These are phyloP conservation scores for Talaromyces sp. DNA, from an alignment of 2,329 filamentous ascomycete species.

Conservation along the genomic window DNA sequence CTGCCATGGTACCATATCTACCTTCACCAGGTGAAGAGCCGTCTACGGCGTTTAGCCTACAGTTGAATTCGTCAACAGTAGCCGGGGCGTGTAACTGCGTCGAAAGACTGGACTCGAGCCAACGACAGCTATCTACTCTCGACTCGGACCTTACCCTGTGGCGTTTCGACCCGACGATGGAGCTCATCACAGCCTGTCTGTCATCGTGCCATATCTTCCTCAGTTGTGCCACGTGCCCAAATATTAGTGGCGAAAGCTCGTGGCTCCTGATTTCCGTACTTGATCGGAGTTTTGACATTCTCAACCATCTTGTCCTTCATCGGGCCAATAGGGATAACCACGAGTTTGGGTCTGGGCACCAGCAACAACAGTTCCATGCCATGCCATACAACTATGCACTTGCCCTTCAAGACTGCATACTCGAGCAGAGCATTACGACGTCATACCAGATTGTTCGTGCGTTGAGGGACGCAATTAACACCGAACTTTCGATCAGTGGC, in stretches of 20 bases:
- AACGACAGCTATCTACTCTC: constrained; percentile 32
- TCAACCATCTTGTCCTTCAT: constrained; percentile 30
- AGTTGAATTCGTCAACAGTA: background rate
- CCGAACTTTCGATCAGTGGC: background rate
- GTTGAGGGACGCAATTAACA: constrained; percentile 2
- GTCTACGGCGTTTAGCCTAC: constrained; percentile 25
- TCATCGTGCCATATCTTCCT: constrained; percentile 30
- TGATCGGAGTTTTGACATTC: constrained; percentile 31
- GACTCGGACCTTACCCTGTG: constrained; percentile 22
- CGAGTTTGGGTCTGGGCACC: background rate
- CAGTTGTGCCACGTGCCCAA: constrained; percentile 30
- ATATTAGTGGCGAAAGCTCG: constrained; percentile 27
- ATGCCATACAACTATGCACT: constrained; percentile 6
- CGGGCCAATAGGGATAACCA: background rate
- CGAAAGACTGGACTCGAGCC: constrained; percentile 30
- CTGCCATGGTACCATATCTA: constrained; percentile 27
- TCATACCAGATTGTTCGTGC: constrained; percentile 9
- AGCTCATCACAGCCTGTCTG: constrained; percentile 31
- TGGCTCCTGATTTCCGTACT: constrained; percentile 31
- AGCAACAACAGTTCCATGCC: background rate
- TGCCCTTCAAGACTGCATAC: constrained; percentile 10
- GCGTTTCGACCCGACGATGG: constrained; percentile 34
- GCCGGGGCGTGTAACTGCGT: constrained; percentile 27
- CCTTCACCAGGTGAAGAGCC: constrained; percentile 24
- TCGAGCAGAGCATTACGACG: constrained; percentile 7